A percentile compares a stretch with the other conserved stretches of the same genome.
Evolutionary conservation across 441 rosid species (phyloP).

Genomic region (Jatropha multifida): DNA sequence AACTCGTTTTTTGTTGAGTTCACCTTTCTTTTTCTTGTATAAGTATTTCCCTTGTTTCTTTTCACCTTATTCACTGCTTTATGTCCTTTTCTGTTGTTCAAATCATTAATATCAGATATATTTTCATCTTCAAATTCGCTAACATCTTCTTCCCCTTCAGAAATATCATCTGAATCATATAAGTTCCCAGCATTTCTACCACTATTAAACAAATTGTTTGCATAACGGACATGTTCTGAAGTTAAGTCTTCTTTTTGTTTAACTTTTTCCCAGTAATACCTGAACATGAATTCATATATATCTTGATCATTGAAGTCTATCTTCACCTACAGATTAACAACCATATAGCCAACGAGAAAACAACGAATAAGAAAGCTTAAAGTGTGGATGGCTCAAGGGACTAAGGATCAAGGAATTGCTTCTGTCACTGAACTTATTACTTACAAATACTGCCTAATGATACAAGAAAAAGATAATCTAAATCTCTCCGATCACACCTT

Average conservation of each 20-base stretch:
- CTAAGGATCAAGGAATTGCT: neutral
- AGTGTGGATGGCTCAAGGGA: neutral
- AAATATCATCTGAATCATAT: constrained; percentile 9
- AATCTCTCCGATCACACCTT: neutral
- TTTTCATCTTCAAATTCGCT: constrained; percentile 28
- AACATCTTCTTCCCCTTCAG: constrained; percentile 19
- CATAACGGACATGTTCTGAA: constrained; percentile 27
- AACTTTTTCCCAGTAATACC: constrained; percentile 38
- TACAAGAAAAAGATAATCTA: neutral
- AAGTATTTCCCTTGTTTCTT: neutral
- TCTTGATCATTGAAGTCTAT: constrained; percentile 34
- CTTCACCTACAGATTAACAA: constrained; percentile 31
- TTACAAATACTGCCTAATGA: constrained; percentile 1
- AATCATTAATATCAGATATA: constrained; percentile 21
- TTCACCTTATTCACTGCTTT: constrained; percentile 4
- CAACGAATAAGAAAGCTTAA: neutral
- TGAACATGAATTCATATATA: constrained; percentile 37
- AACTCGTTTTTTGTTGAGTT: constrained; percentile 28
- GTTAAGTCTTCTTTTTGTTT: constrained; percentile 38
- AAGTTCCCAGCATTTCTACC: constrained; percentile 7
- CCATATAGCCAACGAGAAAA: neutral
- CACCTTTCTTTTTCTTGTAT: constrained; percentile 9
- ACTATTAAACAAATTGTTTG: constrained; percentile 18
- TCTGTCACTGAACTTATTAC: neutral
- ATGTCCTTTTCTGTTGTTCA: neutral